Conservation (phyloP, 139 green algal species). For the Asterochloris erici region DNA sequence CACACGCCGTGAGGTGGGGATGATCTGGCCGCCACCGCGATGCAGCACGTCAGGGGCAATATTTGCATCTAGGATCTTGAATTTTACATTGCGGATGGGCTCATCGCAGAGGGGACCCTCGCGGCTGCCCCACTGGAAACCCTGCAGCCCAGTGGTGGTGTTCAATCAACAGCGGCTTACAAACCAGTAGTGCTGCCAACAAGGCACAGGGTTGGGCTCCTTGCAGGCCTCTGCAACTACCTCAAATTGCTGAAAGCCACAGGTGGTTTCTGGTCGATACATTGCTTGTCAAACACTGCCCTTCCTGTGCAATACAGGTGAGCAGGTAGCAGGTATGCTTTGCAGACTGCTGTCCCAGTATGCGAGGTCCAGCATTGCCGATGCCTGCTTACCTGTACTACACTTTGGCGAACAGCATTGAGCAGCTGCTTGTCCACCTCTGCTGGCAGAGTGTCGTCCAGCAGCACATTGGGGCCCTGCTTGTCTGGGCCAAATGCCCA, state of each 20-base stretch:
- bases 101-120: conserved; percentile 98
- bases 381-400: conserved; percentile 67
- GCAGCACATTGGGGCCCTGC: conserved; percentile 86
- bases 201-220: neutral
- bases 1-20: conserved; percentile 78
- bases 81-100: conserved; percentile 96
- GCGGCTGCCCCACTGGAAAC: conserved; percentile 95
- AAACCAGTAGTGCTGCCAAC: neutral
- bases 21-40: conserved; percentile 89
- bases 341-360: too few relatives aligned
- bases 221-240: too few relatives aligned
- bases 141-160: conserved; percentile 45
- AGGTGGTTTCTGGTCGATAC: too few relatives aligned
- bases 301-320: too few relatives aligned
- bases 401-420: conserved; percentile 66
- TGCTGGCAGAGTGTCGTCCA: conserved; percentile 91
- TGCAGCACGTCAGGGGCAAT: conserved; percentile 68
- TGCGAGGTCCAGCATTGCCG: too few relatives aligned
- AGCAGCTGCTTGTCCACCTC: conserved; percentile 94
- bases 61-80: conserved; percentile 82
- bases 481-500: conserved; percentile 96
- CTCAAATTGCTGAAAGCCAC: too few relatives aligned
- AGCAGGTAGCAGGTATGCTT: too few relatives aligned
- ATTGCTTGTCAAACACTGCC: too few relatives aligned
- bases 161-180: neutral